phyloP scores from a whole-genome alignment of 1,284 basidiomycete genomes.

The Pascua guehoae region DNA sequence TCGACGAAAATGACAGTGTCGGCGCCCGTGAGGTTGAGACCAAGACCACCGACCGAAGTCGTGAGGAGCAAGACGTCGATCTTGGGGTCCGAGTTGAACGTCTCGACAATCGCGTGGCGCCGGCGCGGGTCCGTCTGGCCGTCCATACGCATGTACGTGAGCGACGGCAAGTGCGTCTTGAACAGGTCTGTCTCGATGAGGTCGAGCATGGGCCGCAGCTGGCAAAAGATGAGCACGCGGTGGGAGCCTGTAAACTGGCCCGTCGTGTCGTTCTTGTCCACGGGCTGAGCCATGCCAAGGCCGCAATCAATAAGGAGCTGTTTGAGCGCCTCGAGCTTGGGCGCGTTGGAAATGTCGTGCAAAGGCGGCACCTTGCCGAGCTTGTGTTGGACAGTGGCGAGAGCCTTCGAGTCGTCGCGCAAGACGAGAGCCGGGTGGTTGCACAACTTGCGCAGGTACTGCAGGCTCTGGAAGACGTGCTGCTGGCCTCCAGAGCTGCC shows the following conservation, averaged over 20 bases:
- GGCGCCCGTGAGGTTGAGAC: conserved; percentile 93
- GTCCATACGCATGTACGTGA: conserved; percentile 97
- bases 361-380: conserved; percentile 52
- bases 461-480: conserved; percentile 93
- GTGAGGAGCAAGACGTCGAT: conserved; percentile 96
- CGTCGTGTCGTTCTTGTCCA: conserved; percentile 60
- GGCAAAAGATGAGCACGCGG: conserved; percentile 97
- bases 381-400: conserved; percentile 62
- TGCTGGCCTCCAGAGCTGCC: conserved; percentile 59
- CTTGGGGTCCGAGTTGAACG: conserved; percentile 95
- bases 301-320: conserved; percentile 94
- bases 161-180: conserved; percentile 83
- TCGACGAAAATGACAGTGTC: conserved; percentile 99
- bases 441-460: conserved; percentile 95
- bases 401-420: conserved; percentile 62
- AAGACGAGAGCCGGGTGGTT: conserved; percentile 92
- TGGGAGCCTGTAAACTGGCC: conserved; percentile 59
- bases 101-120: conserved; percentile 93
- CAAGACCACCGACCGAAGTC: conserved; percentile 94
- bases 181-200: conserved; percentile 95
- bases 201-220: conserved; percentile 98
- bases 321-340: conserved; percentile 86
- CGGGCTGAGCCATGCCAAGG: conserved; percentile 61
- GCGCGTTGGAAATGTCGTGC: conserved; percentile 82
- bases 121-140: conserved; percentile 83